Evolutionary conservation across 2,329 filamentous ascomycete species (phyloP).

Genomic region (Fusarium sp.): DNA sequence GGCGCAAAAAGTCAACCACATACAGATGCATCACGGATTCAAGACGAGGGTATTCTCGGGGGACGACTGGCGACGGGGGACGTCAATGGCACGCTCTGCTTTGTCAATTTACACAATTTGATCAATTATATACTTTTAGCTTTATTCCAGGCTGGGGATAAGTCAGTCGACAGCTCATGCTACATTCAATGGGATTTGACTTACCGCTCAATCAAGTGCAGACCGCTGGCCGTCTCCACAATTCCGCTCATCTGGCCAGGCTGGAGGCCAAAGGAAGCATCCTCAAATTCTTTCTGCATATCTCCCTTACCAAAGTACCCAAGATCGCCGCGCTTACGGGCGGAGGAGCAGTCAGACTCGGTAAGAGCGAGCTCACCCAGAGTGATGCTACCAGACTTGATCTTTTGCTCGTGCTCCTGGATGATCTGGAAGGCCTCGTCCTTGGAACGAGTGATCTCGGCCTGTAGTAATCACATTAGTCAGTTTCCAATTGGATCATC

Average conservation of each 20-base stretch:
- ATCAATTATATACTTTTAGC: conserved; percentile 32
- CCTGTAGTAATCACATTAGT: conserved; percentile 55
- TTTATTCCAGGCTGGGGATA: conserved; percentile 34
- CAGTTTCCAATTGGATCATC: background rate
- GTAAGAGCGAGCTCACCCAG: conserved; percentile 88
- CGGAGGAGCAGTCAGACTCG: conserved; percentile 96
- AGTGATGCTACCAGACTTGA: conserved; percentile 76
- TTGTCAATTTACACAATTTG: conserved; percentile 35
- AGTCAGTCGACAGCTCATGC: conserved; percentile 3
- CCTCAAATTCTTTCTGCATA: conserved; percentile 99
- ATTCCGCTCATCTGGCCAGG: conserved; percentile 88
- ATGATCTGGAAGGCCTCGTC: conserved; percentile 88
- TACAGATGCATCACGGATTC: conserved; percentile 18
- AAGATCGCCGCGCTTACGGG: conserved; percentile 92
- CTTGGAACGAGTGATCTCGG: conserved; percentile 88
- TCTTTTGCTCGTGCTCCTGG: conserved; percentile 80
- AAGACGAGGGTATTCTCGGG: background rate
- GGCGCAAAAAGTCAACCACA: background rate
- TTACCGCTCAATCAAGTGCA: conserved; percentile 96
- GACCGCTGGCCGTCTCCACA: conserved; percentile 91
- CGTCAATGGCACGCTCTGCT: conserved; percentile 31
- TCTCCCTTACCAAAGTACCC: conserved; percentile 95
- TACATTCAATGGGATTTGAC: conserved; percentile 19
- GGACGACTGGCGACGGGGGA: background rate
- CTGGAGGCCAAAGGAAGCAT: conserved; percentile 91